Conservation (phyloP, 1,284 basidiomycete species). For the Pseudozyma sp. region DNA sequence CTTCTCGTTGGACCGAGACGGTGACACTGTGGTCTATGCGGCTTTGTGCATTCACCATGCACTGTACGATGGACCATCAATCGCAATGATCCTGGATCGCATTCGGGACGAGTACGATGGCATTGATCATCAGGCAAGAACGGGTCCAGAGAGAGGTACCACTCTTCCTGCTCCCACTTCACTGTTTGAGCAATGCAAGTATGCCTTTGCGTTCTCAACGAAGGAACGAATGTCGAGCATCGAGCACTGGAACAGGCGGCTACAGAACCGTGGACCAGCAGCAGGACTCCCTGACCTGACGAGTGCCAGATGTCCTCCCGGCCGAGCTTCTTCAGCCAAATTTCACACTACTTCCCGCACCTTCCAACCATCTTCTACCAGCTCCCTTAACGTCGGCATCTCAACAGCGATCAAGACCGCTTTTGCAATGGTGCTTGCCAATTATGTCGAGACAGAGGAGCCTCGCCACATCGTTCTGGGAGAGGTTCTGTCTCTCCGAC, state of each 20-base stretch:
- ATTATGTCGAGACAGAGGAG: constrained; percentile 17
- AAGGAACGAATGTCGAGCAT: constrained; percentile 7
- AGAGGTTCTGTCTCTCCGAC: constrained; percentile 12
- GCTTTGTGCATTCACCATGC: constrained; percentile 23
- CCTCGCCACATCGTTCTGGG: constrained; percentile 11
- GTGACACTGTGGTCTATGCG: neutral
- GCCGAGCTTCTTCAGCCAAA: neutral
- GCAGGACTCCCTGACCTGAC: constrained; percentile 14
- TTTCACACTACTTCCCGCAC: neutral
- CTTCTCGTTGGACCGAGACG: neutral
- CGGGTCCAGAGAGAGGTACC: neutral
- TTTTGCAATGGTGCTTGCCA: constrained; percentile 12
- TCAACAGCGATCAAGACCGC: constrained; percentile 20
- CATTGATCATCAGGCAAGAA: neutral
- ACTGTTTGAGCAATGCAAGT: constrained; percentile 1
- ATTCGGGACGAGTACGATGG: constrained; percentile 13
- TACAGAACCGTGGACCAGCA: constrained; percentile 12
- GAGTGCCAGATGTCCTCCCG: neutral
- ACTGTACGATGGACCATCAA: constrained; percentile 23
- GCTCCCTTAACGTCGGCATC: neutral
- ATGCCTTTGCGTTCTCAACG: constrained; percentile 1
- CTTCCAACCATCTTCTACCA: neutral
- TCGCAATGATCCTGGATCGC: constrained; percentile 11
- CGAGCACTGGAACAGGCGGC: constrained; percentile 7
- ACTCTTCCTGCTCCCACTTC: neutral